Conservation (phyloP, 2,329 filamentous ascomycete species). For the Colletotrichum sp. region DNA sequence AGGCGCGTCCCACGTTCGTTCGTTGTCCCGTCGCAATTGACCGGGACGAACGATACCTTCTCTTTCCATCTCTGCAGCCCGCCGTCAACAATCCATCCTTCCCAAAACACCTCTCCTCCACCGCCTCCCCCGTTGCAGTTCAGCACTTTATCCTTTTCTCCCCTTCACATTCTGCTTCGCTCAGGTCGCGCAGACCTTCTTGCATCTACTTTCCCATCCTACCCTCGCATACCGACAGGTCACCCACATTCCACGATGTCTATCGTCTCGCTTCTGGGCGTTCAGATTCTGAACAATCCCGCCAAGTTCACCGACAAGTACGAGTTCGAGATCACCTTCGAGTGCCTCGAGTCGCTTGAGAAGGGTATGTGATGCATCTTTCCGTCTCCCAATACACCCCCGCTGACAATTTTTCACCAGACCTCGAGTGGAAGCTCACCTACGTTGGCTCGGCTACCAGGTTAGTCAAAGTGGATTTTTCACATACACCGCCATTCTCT, state of each 20-base stretch:
- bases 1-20: slow-evolving; percentile 20
- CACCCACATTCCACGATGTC: slow-evolving; percentile 67
- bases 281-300: slow-evolving; percentile 97
- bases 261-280: slow-evolving; percentile 92
- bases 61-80: slow-evolving; percentile 9
- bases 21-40: slow-evolving; percentile 21
- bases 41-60: not conserved
- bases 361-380: slow-evolving; percentile 66
- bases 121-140: not conserved
- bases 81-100: not conserved
- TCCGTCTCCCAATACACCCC: not conserved
- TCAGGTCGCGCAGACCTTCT: not conserved
- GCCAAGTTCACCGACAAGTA: slow-evolving; percentile 92
- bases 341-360: slow-evolving; percentile 92
- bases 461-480: slow-evolving; percentile 59
- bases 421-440: slow-evolving; percentile 99
- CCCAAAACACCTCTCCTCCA: slow-evolving; percentile 2
- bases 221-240: not conserved
- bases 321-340: slow-evolving; percentile 98
- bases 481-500: slow-evolving; percentile 15
- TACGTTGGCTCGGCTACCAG: slow-evolving; percentile 98
- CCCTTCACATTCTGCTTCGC: not conserved
- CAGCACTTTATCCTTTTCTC: not conserved
- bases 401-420: slow-evolving; percentile 47
- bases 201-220: not conserved